Percentiles rank a stretch among this genome's conserved stretches.
phyloP scores from a whole-genome alignment of 371 early-diverging fungal species.

The Syncephalastrum contaminatum region DNA sequence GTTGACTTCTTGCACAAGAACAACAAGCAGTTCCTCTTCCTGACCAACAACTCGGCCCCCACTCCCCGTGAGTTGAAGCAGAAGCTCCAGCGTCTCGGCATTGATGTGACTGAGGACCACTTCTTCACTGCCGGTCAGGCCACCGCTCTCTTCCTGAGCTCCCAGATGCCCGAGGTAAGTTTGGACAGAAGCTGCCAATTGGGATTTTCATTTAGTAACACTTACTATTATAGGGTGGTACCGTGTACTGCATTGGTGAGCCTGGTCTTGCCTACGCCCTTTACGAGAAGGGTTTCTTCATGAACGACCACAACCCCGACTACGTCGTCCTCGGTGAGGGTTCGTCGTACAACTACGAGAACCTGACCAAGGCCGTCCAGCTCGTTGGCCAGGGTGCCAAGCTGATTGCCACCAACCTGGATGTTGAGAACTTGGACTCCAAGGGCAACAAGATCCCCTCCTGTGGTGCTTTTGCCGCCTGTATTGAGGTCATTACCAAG shows the following conservation, averaged over 20 bases:
- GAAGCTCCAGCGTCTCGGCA: conserved; percentile 60
- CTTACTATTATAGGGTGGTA: conserved; percentile 47
- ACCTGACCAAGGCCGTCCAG: conserved; percentile 61
- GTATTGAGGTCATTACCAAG: conserved; percentile 62
- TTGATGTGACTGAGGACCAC: conserved; percentile 58
- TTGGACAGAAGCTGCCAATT: not conserved
- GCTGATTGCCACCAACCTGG: conserved; percentile 68
- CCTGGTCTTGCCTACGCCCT: conserved; percentile 66
- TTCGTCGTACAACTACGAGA: conserved; percentile 60
- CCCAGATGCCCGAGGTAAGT: conserved; percentile 55
- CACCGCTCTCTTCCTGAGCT: conserved; percentile 63
- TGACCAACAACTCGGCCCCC: conserved; percentile 71
- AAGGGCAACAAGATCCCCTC: conserved; percentile 58
- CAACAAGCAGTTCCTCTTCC: conserved; percentile 65
- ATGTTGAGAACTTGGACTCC: conserved; percentile 60
- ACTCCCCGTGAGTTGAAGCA: conserved; percentile 66
- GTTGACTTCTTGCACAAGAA: conserved; percentile 59
- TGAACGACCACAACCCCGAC: conserved; percentile 65
- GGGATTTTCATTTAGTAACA: too few relatives aligned
- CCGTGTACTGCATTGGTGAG: conserved; percentile 64
- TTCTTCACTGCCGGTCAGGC: conserved; percentile 69
- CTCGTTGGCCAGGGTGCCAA: conserved; percentile 59
- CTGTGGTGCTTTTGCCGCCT: conserved; percentile 61
- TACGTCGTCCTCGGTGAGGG: conserved; percentile 69
- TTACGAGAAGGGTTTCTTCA: conserved; percentile 67